Conservation (phyloP, 2,329 filamentous ascomycete genomes). For the Uncinocarpus reesii region DNA sequence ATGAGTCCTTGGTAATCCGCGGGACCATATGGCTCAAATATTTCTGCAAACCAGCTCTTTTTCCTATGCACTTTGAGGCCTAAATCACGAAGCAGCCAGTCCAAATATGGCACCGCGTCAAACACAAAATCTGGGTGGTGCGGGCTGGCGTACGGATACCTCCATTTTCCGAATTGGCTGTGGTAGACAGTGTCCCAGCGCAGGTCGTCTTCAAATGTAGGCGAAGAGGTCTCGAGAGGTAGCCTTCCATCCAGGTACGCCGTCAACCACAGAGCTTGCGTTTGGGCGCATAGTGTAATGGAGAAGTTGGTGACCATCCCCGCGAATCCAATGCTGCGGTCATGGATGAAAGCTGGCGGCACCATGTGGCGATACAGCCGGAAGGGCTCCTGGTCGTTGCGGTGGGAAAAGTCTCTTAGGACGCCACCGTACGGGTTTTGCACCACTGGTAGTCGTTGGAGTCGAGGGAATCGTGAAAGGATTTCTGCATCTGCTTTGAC, state of each 20-base stretch:
- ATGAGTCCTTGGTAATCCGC: constrained; percentile 36
- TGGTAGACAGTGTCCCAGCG: constrained; percentile 51
- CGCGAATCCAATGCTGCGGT: constrained; percentile 41
- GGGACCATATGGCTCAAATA: constrained; percentile 31
- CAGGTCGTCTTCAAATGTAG: constrained; percentile 28
- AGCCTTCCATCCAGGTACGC: constrained; percentile 53
- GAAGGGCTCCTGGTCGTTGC: constrained; percentile 24
- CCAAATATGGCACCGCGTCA: constrained; percentile 63
- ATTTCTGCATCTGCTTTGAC: constrained; percentile 39
- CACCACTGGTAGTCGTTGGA: constrained; percentile 33
- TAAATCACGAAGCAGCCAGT: constrained; percentile 56
- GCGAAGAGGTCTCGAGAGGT: constrained; percentile 19
- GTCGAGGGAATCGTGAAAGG: constrained; percentile 38
- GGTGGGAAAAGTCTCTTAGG: background rate
- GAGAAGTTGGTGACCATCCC: constrained; percentile 36
- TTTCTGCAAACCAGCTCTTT: constrained; percentile 23
- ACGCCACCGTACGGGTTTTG: constrained; percentile 14
- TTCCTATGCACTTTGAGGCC: constrained; percentile 44
- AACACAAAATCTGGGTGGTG: constrained; percentile 56
- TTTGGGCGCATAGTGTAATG: constrained; percentile 30
- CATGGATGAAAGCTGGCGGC: constrained; percentile 33
- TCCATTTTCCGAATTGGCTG: constrained; percentile 58
- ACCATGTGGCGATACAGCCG: constrained; percentile 41
- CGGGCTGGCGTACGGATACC: constrained; percentile 50
- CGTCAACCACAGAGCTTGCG: constrained; percentile 51